A percentile compares a stretch with the other conserved stretches of the same genome.
Evolutionary conservation across 192 early-diverging fungal species (phyloP).

Genomic region (Coemansia sp.): DNA sequence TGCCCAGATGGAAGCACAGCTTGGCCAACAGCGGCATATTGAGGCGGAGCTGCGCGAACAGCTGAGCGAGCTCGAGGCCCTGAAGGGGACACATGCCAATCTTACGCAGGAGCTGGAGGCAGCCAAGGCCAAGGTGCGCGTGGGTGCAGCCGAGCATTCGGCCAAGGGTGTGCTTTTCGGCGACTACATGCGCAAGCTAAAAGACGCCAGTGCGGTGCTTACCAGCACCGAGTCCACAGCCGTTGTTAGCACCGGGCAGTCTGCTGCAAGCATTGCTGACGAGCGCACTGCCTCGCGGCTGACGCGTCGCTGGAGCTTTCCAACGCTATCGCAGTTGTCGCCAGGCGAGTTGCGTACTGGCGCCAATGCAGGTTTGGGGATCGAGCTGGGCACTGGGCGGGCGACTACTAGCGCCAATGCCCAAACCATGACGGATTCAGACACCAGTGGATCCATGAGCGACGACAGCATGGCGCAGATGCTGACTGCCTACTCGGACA

Average conservation of each 20-base stretch:
- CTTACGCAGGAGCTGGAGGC: conserved; percentile 10
- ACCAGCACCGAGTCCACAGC: conserved; percentile 20
- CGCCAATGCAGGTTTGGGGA: not conserved
- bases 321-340: not conserved
- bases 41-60: conserved; percentile 14
- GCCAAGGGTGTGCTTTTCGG: conserved; percentile 9
- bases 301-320: conserved; percentile 10
- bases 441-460: not conserved
- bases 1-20: not conserved
- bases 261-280: not conserved
- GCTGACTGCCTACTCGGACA: conserved; percentile 42
- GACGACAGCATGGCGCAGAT: conserved; percentile 26
- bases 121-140: not conserved
- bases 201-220: conserved; percentile 8
- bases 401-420: conserved; percentile 1
- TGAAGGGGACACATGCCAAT: conserved; percentile 2
- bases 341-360: not conserved
- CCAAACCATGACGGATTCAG: conserved; percentile 30
- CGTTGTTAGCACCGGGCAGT: not conserved
- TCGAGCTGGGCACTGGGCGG: not conserved
- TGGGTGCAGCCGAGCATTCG: not conserved
- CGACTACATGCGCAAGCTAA: conserved; percentile 17
- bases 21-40: not conserved
- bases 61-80: conserved; percentile 10
- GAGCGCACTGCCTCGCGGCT: not conserved